These are phyloP conservation scores for Schizochytrium sp. DNA, from an alignment of 108 stramenopile species.

Conservation along the genomic window DNA sequence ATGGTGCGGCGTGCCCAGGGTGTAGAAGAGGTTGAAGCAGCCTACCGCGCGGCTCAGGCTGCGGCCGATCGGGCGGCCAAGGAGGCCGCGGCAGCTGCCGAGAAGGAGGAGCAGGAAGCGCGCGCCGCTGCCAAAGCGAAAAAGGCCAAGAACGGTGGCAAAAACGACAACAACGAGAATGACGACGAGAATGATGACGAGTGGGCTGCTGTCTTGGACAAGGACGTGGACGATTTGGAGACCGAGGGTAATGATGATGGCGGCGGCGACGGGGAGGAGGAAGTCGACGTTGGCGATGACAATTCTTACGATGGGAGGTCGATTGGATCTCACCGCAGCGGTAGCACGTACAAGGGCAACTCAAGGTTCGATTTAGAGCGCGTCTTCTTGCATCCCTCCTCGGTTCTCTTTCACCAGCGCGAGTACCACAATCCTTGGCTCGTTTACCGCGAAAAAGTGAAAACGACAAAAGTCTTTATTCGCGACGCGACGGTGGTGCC, in stretches of 20 bases:
- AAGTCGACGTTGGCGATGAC: neutral
- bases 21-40: neutral
- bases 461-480: slow-evolving; percentile 46
- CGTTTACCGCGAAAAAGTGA: slow-evolving; percentile 47
- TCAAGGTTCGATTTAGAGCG: neutral
- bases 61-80: neutral
- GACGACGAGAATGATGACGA: neutral
- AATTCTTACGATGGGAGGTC: neutral
- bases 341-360: neutral
- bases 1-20: neutral
- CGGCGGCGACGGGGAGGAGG: neutral
- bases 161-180: neutral
- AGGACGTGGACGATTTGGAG: neutral
- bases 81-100: neutral
- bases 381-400: slow-evolving; percentile 47
- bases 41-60: neutral
- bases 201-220: neutral
- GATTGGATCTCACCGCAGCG: neutral
- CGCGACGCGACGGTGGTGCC: slow-evolving; percentile 50
- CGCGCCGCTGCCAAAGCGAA: neutral
- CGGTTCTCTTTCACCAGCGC: slow-evolving; percentile 35
- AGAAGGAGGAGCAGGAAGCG: too few relatives aligned
- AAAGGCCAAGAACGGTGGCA: neutral
- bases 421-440: slow-evolving; percentile 44
- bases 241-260: neutral